phyloP scores from a whole-genome alignment of 805 yeast genomes.

The Nakazawaea sp. region DNA sequence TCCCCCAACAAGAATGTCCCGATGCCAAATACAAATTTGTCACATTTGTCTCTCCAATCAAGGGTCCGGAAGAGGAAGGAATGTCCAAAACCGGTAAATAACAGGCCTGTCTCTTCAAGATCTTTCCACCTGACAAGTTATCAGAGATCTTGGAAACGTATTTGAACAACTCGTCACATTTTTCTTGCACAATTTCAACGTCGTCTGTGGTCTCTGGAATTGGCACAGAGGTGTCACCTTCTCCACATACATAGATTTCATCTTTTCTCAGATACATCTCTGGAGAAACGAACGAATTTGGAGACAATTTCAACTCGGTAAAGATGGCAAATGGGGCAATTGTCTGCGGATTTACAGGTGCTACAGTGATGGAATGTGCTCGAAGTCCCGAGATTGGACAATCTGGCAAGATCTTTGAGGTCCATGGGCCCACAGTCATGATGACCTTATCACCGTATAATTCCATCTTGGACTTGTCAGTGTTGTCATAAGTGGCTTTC shows the following conservation, averaged over 20 bases:
- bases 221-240: slow-evolving; percentile 85
- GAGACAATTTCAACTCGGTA: slow-evolving; percentile 78
- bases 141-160: slow-evolving; percentile 74
- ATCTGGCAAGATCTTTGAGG: slow-evolving; percentile 80
- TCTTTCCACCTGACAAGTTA: slow-evolving; percentile 63
- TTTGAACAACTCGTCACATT: slow-evolving; percentile 81
- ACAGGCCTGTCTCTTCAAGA: slow-evolving; percentile 86
- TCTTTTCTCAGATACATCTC: slow-evolving; percentile 93
- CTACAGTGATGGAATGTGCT: slow-evolving; percentile 90
- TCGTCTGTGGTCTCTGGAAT: slow-evolving; percentile 93
- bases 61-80: slow-evolving; percentile 87
- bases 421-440: slow-evolving; percentile 94
- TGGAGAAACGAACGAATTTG: slow-evolving; percentile 71
- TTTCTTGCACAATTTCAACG: slow-evolving; percentile 78
- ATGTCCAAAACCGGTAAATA: slow-evolving; percentile 92
- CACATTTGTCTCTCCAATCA: slow-evolving; percentile 90
- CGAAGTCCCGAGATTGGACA: slow-evolving; percentile 93
- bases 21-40: slow-evolving; percentile 71
- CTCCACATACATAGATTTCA: slow-evolving; percentile 96
- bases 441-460: slow-evolving; percentile 72
- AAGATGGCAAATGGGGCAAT: slow-evolving; percentile 94
- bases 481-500: slow-evolving; percentile 23
- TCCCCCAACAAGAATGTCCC: slow-evolving; percentile 99
- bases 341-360: slow-evolving; percentile 61
- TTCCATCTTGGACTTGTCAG: slow-evolving; percentile 30